These are phyloP conservation scores for Nakazawaea wickerhamii DNA, from an alignment of 805 yeast species.

Conservation along the genomic window DNA sequence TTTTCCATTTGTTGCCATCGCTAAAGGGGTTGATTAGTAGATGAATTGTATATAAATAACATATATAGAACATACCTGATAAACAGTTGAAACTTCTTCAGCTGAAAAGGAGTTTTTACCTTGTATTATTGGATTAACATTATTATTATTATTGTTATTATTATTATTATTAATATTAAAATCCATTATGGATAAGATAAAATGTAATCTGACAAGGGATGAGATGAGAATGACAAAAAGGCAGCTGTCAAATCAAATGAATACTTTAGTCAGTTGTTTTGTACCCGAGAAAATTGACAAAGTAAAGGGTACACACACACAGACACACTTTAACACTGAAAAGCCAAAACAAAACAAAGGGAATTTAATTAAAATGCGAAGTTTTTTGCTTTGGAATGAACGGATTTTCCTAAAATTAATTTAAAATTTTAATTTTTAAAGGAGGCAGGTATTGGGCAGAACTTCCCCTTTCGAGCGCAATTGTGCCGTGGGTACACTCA, in stretches of 20 bases:
- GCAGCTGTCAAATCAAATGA: neutral
- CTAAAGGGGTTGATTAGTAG: slow-evolving; percentile 18
- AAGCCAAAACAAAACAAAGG: neutral
- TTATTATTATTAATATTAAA: neutral
- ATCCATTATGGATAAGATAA: slow-evolving; percentile 1
- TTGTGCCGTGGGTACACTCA: no score
- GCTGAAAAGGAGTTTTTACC: slow-evolving; percentile 5
- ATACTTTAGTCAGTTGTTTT: slow-evolving; percentile 1
- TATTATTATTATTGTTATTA: neutral
- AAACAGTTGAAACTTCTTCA: slow-evolving; percentile 20
- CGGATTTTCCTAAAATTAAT: no score
- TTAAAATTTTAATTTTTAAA: no score
- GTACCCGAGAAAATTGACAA: neutral
- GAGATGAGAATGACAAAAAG: neutral
- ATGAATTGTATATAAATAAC: neutral
- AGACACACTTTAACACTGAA: neutral
- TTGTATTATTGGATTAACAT: neutral
- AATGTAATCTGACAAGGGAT: neutral
- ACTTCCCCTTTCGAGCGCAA: no score
- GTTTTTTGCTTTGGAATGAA: no score
- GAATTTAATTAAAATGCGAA: neutral
- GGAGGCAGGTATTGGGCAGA: no score
- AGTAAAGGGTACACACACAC: no score
- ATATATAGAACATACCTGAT: slow-evolving; percentile 16
- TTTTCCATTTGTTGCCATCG: slow-evolving; percentile 54